Evolutionary conservation across 495 filamentous ascomycete species (phyloP).

Genomic region (Cryomyces antarcticus): DNA sequence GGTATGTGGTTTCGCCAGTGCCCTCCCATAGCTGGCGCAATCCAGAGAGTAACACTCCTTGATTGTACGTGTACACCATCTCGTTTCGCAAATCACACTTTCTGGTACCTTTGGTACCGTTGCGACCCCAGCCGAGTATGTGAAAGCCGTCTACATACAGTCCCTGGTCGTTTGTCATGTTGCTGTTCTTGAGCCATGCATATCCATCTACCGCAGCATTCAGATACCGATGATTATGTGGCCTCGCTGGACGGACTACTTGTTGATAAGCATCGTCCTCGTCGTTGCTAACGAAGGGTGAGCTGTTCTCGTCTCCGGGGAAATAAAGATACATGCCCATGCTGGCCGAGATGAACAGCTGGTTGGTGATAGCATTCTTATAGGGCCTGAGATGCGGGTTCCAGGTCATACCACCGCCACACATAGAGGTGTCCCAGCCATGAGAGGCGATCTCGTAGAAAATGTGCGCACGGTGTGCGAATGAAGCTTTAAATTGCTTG

Average conservation of each 20-base stretch:
- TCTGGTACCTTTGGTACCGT: slow-evolving; percentile 28
- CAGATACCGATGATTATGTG: slow-evolving; percentile 46
- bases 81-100: slow-evolving; percentile 64
- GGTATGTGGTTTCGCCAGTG: slow-evolving; percentile 44
- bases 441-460: slow-evolving; percentile 67
- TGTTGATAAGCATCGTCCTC: slow-evolving; percentile 1
- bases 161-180: slow-evolving; percentile 66
- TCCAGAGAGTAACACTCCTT: slow-evolving; percentile 80
- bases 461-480: slow-evolving; percentile 67
- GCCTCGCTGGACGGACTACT: slow-evolving; percentile 12
- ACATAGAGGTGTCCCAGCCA: slow-evolving; percentile 71
- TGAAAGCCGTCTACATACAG: slow-evolving; percentile 85
- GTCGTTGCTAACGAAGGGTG: slow-evolving; percentile 33
- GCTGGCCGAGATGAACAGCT: slow-evolving; percentile 68
- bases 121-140: slow-evolving; percentile 43
- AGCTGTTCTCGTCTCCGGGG: slow-evolving; percentile 52
- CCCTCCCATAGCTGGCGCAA: slow-evolving; percentile 57
- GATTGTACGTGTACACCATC: slow-evolving; percentile 92
- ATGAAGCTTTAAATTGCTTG: slow-evolving; percentile 50
- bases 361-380: slow-evolving; percentile 95
- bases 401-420: slow-evolving; percentile 86
- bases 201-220: slow-evolving; percentile 58
- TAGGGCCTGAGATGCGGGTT: slow-evolving; percentile 65
- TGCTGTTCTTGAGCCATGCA: slow-evolving; percentile 51
- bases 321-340: slow-evolving; percentile 83